Evolutionary conservation across 2,329 filamentous ascomycete species (phyloP).

Genomic region (Bimuria novae-zelandiae): DNA sequence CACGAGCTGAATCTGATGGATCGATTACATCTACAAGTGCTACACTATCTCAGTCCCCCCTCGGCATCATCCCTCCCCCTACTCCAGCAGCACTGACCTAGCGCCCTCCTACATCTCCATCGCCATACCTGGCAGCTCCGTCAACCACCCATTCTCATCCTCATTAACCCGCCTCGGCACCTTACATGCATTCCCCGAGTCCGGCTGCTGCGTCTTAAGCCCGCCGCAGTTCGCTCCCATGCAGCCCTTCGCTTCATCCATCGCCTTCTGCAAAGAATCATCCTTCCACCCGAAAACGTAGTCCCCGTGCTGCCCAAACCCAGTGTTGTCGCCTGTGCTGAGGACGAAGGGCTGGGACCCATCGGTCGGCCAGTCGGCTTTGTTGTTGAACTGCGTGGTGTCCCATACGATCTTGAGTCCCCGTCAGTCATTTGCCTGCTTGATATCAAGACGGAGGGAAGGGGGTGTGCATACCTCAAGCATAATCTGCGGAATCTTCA

Average conservation of each 20-base stretch:
- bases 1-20: too few species aligned
- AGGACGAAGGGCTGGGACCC: conserved; percentile 35
- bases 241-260: conserved; percentile 35
- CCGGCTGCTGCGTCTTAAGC: conserved; percentile 31
- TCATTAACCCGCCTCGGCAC: conserved; percentile 32
- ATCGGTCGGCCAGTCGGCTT: conserved; percentile 37
- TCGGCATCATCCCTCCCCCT: too few species aligned
- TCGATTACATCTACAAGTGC: too few species aligned
- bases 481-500: conserved; percentile 53
- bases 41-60: too few species aligned
- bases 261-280: conserved; percentile 35
- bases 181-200: conserved; percentile 25
- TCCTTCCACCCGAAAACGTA: conserved; percentile 41
- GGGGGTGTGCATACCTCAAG: conserved; percentile 40
- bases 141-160: conserved; percentile 30
- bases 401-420: conserved; percentile 49
- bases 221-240: conserved; percentile 34
- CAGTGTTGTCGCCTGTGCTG: conserved; percentile 28
- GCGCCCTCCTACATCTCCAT: conserved; percentile 10
- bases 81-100: too few species aligned
- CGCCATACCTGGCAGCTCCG: conserved; percentile 23
- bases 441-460: background rate
- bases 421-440: background rate
- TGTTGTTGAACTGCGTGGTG: conserved; percentile 44
- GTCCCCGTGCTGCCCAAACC: conserved; percentile 29